Conservation (phyloP, 2,329 filamentous ascomycete genomes). For the Penicillium sp. region DNA sequence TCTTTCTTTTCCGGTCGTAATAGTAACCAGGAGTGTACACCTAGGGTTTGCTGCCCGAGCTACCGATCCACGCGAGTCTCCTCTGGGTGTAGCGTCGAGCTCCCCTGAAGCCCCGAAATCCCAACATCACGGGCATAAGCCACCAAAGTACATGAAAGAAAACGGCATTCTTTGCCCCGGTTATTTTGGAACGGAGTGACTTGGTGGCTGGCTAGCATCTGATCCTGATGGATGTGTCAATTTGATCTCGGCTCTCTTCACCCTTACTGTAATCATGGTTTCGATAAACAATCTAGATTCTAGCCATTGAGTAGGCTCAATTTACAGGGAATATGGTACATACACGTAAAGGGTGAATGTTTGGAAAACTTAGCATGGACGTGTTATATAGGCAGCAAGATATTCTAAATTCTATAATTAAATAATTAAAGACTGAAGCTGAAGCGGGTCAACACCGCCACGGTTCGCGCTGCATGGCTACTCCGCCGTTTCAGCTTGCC, state of each 20-base stretch:
- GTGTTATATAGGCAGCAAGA: constrained; percentile 1
- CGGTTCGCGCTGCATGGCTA: neutral
- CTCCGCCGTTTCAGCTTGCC: neutral
- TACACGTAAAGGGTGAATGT: neutral
- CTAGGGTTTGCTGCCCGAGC: constrained; percentile 10
- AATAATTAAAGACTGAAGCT: neutral
- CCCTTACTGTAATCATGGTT: neutral
- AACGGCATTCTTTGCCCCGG: neutral
- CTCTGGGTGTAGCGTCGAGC: neutral
- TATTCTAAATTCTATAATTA: neutral
- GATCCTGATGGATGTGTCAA: constrained; percentile 10
- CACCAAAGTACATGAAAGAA: neutral
- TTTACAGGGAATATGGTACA: neutral
- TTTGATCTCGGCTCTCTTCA: constrained; percentile 6
- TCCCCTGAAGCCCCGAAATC: neutral
- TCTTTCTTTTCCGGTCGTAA: neutral
- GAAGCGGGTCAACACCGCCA: neutral
- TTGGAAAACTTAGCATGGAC: neutral
- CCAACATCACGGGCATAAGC: neutral
- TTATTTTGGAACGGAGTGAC: neutral
- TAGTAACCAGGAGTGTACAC: neutral
- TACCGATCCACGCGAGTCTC: neutral
- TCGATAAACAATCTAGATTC: neutral
- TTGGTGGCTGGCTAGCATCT: constrained; percentile 2
- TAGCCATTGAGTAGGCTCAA: neutral